A percentile compares a stretch with the other conserved stretches of the same genome.
Evolutionary conservation across 768 basidiomycete genomes (phyloP).

Genomic region (Pleurotus citrinopileatus): DNA sequence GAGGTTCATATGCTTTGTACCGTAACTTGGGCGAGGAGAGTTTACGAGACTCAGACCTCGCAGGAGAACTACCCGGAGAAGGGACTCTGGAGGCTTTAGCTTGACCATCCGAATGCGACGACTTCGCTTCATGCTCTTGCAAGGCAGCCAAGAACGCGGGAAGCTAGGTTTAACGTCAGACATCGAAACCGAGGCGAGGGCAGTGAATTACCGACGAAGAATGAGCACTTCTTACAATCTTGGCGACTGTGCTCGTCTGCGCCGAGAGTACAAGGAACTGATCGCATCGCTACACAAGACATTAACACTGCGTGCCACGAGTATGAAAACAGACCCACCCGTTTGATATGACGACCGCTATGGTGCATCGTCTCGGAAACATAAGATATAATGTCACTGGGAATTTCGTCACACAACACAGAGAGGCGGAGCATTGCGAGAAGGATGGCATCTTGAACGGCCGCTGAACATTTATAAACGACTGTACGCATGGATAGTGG

Average conservation of each 20-base stretch:
- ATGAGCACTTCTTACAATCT: conserved; percentile 44
- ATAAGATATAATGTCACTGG: conserved; percentile 36
- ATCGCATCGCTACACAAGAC: conserved; percentile 55
- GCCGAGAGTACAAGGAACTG: conserved; percentile 56
- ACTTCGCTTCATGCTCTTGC: conserved; percentile 26
- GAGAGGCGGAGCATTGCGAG: conserved; percentile 69
- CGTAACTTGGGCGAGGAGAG: conserved; percentile 40
- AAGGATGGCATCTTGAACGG: conserved; percentile 72
- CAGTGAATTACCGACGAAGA: conserved; percentile 52
- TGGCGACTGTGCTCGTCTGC: conserved; percentile 41
- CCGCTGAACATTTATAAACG: conserved; percentile 37
- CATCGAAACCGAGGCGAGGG: background rate
- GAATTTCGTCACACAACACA: conserved; percentile 54
- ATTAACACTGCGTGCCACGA: conserved; percentile 3
- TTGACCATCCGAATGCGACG: conserved; percentile 10
- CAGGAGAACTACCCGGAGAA: conserved; percentile 10
- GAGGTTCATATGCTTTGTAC: conserved; percentile 70
- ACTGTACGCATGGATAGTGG: background rate
- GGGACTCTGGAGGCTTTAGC: background rate
- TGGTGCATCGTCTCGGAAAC: conserved; percentile 42
- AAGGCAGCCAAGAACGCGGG: conserved; percentile 66
- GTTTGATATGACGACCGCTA: conserved; percentile 53
- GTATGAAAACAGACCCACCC: conserved; percentile 36
- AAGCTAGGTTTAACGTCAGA: conserved; percentile 43
- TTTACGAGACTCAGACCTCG: conserved; percentile 11